Evolutionary conservation across 257 asterid species (phyloP), one percentile per base, ranked within the genome.

Genomic region (Fraxinus americana): DNA sequence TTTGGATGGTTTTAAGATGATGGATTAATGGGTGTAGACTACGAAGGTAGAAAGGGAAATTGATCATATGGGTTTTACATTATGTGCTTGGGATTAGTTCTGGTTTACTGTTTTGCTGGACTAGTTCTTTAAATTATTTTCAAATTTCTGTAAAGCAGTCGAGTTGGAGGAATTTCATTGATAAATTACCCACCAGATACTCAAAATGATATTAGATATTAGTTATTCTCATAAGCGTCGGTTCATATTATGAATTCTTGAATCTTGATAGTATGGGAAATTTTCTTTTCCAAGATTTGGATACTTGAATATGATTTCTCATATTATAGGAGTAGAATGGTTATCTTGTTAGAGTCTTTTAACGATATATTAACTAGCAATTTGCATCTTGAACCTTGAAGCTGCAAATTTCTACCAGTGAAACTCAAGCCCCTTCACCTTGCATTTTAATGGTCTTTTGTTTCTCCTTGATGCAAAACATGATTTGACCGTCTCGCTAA

Each of bases 1-100:
- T 73, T 67, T 32, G 19, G 72, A 48, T 81, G 34, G 11, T 45
- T 38, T 13, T 36, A 34, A 48, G 61, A 8, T 43, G 79, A 50
- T 74, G 38, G 38, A 72, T 84, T 72, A 72, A 70, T 79, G 35
- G 81, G 6, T 48, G 57, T 14, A 48, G n/a, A 14, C 14, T 4
- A 48, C 7, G n/a, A 48, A 14, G 57, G 57, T 48, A 6, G 57
- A 48, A 17, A 13, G 12, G 50, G 74, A 73, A 38, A 50, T 13
- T 80, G 54, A 54, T 54, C 65, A 7, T 54, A 7, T n/a, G 73
- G 81, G 67, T 36, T 79, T 76, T 81, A 29, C 57, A 41, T 59
- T 72, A 74, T 59, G 70, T 73, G 63, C 10, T 54, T 75, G 36
- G 30, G 52, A 32, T 76, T 68, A 50, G 70, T 61, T 61, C 69